Evolutionary conservation across 2,329 filamentous ascomycete genomes (phyloP).

Genomic region (Aschersonia sp.): DNA sequence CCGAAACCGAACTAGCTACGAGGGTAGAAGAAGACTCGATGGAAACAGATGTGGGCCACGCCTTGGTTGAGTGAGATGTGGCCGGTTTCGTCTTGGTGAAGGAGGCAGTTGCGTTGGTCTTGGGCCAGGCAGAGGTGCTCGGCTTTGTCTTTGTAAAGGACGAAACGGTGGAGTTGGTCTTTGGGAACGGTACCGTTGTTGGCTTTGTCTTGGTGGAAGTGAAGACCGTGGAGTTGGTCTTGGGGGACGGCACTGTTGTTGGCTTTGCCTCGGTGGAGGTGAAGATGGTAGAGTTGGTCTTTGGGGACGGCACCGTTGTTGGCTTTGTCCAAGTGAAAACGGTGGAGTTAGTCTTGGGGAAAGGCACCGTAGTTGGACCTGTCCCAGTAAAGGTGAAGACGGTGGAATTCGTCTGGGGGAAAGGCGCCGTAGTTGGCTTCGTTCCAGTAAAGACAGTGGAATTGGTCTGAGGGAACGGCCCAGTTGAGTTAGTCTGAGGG

Average conservation of each 20-base stretch:
- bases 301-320: no score
- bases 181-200: not conserved
- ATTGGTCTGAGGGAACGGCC: not conserved
- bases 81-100: not conserved
- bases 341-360: no score
- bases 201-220: not conserved
- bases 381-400: no score
- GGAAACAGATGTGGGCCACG: not conserved
- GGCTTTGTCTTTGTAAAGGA: not conserved
- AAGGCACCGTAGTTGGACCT: no score
- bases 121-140: not conserved
- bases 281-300: not conserved
- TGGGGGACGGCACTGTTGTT: not conserved
- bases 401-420: no score
- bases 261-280: not conserved
- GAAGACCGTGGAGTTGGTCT: not conserved
- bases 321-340: no score
- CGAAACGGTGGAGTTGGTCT: not conserved
- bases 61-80: not conserved
- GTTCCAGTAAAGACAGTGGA: no score
- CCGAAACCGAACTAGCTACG: no score
- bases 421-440: no score
- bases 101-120: not conserved
- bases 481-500: not conserved
- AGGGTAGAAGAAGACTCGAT: not conserved